These are phyloP conservation scores for Platismatia glauca DNA, from an alignment of 495 filamentous ascomycete species.

Conservation along the genomic window DNA sequence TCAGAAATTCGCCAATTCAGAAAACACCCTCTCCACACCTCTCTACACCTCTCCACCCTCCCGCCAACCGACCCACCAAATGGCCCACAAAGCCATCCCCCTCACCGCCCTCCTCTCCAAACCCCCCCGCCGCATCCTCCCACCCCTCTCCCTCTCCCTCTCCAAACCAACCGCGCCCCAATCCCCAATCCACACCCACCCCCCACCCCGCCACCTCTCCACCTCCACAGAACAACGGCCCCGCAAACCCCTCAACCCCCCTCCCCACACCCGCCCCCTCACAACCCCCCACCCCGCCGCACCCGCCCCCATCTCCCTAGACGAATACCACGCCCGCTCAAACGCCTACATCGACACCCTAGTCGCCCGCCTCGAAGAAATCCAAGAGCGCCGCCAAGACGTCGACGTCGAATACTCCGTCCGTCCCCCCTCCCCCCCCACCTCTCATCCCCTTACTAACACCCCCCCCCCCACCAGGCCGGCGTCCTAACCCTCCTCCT, in stretches of 20 bases:
- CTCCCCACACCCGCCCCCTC: neutral
- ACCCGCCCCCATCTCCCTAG: neutral
- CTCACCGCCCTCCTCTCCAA: neutral
- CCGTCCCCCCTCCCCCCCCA: constrained; percentile 18
- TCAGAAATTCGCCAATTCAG: neutral
- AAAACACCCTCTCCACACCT: neutral
- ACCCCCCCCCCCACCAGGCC: constrained; percentile 40
- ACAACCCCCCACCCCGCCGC: neutral
- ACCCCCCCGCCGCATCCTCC: neutral
- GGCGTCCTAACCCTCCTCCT: constrained; percentile 75
- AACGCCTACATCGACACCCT: constrained; percentile 44
- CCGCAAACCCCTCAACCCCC: neutral
- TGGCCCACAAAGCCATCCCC: neutral
- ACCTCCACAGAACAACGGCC: neutral
- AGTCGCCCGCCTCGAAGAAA: constrained; percentile 36
- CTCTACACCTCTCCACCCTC: neutral
- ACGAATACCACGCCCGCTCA: constrained; percentile 41
- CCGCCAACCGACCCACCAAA: neutral
- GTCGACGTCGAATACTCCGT: constrained; percentile 52
- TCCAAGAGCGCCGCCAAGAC: constrained; percentile 39
- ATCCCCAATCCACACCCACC: neutral
- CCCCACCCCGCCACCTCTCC: neutral
- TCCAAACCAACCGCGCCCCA: neutral
- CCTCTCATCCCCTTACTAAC: neutral
- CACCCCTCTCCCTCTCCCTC: neutral